Conservation (phyloP, 129 eudicot genomes). For the Centaurea solstitialis region DNA sequence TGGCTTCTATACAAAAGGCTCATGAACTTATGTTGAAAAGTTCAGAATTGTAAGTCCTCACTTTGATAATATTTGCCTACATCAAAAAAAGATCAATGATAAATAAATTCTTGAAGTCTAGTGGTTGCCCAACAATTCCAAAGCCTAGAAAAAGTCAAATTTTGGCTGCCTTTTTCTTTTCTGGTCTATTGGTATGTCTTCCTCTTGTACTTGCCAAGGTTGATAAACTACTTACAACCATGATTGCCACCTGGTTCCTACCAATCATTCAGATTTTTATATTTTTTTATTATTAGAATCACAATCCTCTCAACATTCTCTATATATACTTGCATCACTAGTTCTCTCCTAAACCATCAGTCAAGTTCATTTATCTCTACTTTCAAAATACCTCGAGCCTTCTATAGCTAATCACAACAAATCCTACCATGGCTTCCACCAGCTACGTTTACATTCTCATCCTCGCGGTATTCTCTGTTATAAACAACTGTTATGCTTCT, state of each 20-base stretch:
- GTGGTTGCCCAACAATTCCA: background rate
- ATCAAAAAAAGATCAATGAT: background rate
- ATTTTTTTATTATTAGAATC: background rate
- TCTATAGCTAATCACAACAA: background rate
- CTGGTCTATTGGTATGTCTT: background rate
- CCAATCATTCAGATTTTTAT: no score
- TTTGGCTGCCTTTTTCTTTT: background rate
- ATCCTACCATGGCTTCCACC: constrained; percentile 5
- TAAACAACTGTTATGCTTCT: constrained; percentile 24
- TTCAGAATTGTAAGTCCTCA: no score
- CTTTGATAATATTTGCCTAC: background rate
- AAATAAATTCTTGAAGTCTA: background rate
- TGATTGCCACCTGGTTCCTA: background rate
- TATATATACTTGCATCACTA: background rate
- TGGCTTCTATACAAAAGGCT: background rate
- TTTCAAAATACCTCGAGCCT: background rate
- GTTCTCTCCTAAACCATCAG: background rate
- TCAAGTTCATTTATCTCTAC: background rate
- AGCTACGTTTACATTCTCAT: constrained; percentile 9
- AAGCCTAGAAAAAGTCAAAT: background rate
- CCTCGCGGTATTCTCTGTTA: constrained; percentile 7
- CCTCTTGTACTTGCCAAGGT: background rate
- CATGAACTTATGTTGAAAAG: background rate
- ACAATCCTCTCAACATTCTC: background rate
- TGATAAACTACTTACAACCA: background rate